A percentile compares a stretch with the other conserved stretches of the same genome.
These are phyloP conservation scores for Candida sanyaensis DNA, from an alignment of 1,139 yeast genomes.

Conservation along the genomic window DNA sequence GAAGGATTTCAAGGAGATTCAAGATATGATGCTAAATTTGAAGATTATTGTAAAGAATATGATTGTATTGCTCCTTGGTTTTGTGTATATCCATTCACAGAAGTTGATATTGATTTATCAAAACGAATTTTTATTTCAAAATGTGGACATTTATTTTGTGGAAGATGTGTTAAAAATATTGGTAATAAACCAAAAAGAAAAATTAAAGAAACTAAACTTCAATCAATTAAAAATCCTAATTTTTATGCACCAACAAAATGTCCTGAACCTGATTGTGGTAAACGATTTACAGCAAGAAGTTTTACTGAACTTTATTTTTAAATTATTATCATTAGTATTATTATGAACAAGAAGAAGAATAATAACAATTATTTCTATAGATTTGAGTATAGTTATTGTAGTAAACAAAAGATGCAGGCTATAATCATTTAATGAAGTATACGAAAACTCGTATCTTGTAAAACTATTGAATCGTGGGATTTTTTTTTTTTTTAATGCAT, in stretches of 20 bases:
- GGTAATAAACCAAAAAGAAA: slow-evolving; percentile 35
- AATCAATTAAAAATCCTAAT: slow-evolving; percentile 45
- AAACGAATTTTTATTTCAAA: slow-evolving; percentile 65
- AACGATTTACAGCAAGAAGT: slow-evolving; percentile 31
- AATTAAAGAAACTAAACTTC: slow-evolving; percentile 15
- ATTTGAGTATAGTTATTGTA: too few relatives aligned
- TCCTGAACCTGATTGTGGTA: slow-evolving; percentile 42
- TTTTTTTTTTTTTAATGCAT: too few relatives aligned
- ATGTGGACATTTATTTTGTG: slow-evolving; percentile 91
- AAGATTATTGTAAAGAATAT: slow-evolving; percentile 29
- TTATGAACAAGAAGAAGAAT: too few relatives aligned
- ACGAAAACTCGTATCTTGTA: background rate
- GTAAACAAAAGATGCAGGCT: too few relatives aligned
- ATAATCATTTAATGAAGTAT: background rate
- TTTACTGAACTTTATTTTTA: slow-evolving; percentile 42
- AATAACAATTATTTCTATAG: too few relatives aligned
- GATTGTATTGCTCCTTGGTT: slow-evolving; percentile 66
- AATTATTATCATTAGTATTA: too few relatives aligned
- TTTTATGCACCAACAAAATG: slow-evolving; percentile 54
- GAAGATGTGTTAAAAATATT: slow-evolving; percentile 72
- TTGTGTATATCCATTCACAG: slow-evolving; percentile 49
- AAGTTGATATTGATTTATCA: slow-evolving; percentile 61
- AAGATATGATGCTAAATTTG: slow-evolving; percentile 28
- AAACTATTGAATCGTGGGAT: background rate
- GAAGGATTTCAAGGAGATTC: slow-evolving; percentile 41